A percentile compares a stretch with the other conserved stretches of the same genome.
phyloP scores from a whole-genome alignment of 1,284 basidiomycete genomes.

The Rhodotorula sp. region DNA sequence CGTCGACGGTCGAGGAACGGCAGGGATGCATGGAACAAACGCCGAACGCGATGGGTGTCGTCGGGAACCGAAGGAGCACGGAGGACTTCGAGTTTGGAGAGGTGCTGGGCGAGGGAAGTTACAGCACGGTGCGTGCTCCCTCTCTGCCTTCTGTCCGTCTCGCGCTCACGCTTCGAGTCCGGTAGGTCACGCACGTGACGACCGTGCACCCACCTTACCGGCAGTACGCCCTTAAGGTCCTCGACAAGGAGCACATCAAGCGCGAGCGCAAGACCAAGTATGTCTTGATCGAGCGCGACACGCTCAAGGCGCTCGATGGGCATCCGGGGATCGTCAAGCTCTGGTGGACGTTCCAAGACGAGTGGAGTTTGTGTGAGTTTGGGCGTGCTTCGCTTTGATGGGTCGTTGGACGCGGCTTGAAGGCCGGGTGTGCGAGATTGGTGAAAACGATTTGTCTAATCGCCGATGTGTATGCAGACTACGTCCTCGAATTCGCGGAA shows the following conservation, averaged over 20 bases:
- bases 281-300: conserved; percentile 65
- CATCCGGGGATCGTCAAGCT: conserved; percentile 47
- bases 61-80: conserved; percentile 25
- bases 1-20: neutral
- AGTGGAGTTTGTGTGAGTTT: conserved; percentile 36
- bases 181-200: conserved; percentile 62
- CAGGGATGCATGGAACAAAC: neutral
- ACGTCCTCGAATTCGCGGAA: conserved; percentile 82
- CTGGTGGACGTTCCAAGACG: conserved; percentile 46
- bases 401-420: too few relatives aligned
- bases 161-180: neutral
- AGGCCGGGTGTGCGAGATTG: too few relatives aligned
- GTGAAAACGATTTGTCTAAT: too few relatives aligned
- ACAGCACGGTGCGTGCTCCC: conserved; percentile 63
- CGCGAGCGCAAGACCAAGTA: conserved; percentile 65
- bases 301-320: conserved; percentile 54
- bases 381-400: too few relatives aligned
- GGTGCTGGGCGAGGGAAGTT: conserved; percentile 72
- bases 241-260: conserved; percentile 70
- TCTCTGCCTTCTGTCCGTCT: neutral
- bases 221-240: conserved; percentile 70
- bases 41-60: conserved; percentile 29
- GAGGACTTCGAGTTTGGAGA: conserved; percentile 63
- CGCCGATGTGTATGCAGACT: conserved; percentile 66
- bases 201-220: conserved; percentile 59